phyloP scores from a whole-genome alignment of 2,329 filamentous ascomycete species.

The Dactylonectria estremocensis region DNA sequence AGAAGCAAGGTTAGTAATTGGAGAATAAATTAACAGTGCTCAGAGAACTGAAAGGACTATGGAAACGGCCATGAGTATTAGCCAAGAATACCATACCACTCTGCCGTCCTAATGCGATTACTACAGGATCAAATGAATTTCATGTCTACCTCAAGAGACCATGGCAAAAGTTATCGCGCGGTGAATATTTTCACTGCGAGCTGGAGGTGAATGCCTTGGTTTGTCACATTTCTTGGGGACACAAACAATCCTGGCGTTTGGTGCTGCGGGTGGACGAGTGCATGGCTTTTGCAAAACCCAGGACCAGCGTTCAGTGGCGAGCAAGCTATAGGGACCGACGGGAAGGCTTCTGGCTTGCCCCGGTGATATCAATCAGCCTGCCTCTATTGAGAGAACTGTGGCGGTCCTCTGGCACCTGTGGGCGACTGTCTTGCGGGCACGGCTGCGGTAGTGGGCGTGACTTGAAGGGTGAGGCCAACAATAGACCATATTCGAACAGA shows the following conservation, averaged over 20 bases:
- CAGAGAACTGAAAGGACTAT: too few species aligned
- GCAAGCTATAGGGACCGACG: neutral
- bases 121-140: constrained; percentile 8
- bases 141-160: neutral
- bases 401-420: neutral
- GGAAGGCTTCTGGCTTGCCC: neutral
- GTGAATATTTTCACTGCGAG: neutral
- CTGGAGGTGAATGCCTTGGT: too few species aligned
- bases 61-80: too few species aligned
- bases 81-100: too few species aligned
- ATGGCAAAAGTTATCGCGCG: neutral
- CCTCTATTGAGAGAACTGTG: neutral
- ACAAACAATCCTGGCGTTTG: neutral
- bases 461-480: neutral
- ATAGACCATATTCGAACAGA: too few species aligned
- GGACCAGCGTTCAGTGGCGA: neutral
- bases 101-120: too few species aligned
- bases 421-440: neutral
- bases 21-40: too few species aligned
- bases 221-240: neutral
- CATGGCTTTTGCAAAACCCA: neutral
- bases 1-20: too few species aligned
- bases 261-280: neutral
- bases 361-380: neutral
- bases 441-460: neutral